These are phyloP conservation scores for Rhipidocladum racemiflorum DNA, from an alignment of 176 grass and related monocot species.

Conservation along the genomic window DNA sequence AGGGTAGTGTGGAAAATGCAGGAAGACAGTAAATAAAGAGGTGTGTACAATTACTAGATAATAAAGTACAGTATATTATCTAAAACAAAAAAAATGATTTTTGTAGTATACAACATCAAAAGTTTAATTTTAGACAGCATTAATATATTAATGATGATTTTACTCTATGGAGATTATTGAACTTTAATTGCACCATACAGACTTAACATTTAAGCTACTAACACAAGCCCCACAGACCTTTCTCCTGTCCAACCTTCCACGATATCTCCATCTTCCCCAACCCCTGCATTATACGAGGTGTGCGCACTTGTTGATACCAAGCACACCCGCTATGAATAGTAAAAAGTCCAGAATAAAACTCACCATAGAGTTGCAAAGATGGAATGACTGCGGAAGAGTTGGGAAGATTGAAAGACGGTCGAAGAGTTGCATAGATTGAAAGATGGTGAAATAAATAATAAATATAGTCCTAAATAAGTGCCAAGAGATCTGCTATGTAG, in stretches of 20 bases:
- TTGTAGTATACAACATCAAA: neutral
- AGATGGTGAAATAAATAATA: neutral
- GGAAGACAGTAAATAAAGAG: neutral
- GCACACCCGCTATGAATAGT: neutral
- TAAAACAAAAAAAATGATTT: neutral
- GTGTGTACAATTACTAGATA: conserved; percentile 1
- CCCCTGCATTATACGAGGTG: neutral
- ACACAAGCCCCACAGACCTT: conserved; percentile 15
- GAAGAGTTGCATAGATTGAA: neutral
- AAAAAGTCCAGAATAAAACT: neutral
- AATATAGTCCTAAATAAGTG: neutral
- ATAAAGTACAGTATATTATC: neutral
- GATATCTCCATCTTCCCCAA: conserved; percentile 14
- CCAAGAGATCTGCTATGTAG: neutral
- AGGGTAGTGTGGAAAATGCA: conserved; percentile 4
- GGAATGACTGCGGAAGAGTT: conserved; percentile 1
- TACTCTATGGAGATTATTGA: neutral
- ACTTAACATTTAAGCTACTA: conserved; percentile 17
- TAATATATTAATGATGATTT: neutral
- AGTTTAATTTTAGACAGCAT: neutral
- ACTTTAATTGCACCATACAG: neutral
- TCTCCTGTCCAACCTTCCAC: neutral
- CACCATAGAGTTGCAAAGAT: neutral
- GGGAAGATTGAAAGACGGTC: neutral
- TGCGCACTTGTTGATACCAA: neutral